Conservation (phyloP, 1,139 yeast species). For the Yarrowia galli region DNA sequence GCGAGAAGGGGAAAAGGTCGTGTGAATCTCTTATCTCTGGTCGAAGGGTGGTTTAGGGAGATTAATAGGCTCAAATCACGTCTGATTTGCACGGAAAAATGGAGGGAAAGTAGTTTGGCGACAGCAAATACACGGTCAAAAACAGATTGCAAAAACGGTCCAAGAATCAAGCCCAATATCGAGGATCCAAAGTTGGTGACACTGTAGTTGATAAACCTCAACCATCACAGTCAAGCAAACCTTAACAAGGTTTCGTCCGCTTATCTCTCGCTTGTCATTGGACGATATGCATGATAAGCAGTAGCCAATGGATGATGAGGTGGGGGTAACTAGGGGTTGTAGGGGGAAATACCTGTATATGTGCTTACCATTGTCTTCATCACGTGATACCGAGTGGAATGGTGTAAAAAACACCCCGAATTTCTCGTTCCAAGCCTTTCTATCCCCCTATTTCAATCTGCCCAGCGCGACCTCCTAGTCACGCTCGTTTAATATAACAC, state of each 20-base stretch:
- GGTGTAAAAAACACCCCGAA: not conserved
- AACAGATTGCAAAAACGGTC: not conserved
- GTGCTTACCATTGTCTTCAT: too few relatives aligned
- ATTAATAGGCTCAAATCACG: not conserved
- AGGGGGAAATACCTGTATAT: not conserved
- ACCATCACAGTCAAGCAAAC: slow-evolving; percentile 16
- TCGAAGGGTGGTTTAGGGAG: not conserved
- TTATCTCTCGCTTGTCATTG: slow-evolving; percentile 35
- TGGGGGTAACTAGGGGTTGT: not conserved
- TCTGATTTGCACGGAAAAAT: not conserved
- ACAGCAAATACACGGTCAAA: not conserved
- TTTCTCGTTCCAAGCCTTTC: not conserved
- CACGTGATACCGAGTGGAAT: not conserved
- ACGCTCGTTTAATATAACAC: slow-evolving; percentile 32
- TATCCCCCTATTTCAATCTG: not conserved
- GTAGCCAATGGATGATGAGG: slow-evolving; percentile 24
- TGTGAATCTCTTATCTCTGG: slow-evolving; percentile 8
- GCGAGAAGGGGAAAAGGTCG: not conserved
- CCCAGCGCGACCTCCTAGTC: slow-evolving; percentile 17
- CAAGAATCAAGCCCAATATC: slow-evolving; percentile 15
- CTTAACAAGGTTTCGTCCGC: slow-evolving; percentile 9
- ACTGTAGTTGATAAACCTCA: slow-evolving; percentile 28
- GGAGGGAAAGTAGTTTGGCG: not conserved
- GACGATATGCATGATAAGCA: slow-evolving; percentile 39
- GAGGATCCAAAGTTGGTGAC: slow-evolving; percentile 14